phyloP scores from a whole-genome alignment of 768 basidiomycete species.

The Serendipita sp. region DNA sequence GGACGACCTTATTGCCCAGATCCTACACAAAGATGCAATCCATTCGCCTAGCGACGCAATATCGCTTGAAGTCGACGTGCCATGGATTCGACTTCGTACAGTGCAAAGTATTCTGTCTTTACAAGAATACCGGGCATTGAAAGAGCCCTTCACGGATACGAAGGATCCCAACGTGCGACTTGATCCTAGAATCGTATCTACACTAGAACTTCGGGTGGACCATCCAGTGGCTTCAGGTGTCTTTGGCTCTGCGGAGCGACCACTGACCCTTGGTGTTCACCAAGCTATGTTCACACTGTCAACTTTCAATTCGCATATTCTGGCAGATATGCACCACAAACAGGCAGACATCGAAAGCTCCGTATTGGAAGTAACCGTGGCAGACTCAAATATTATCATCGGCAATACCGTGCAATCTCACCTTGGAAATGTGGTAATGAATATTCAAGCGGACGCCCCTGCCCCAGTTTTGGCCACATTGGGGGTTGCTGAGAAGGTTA shows the following conservation, averaged over 20 bases:
- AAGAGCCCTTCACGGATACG: neutral
- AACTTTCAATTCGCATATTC: neutral
- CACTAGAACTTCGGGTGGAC: neutral
- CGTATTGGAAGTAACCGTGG: neutral
- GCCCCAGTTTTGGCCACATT: neutral
- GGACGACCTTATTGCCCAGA: neutral
- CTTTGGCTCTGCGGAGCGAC: neutral
- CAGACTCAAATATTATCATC: neutral
- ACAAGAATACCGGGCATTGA: neutral
- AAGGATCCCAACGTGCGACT: neutral
- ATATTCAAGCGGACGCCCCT: neutral
- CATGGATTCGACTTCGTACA: neutral
- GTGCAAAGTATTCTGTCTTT: slow-evolving; percentile 2
- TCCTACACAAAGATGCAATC: neutral
- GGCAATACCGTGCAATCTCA: neutral
- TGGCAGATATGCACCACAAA: neutral
- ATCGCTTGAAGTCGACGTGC: neutral
- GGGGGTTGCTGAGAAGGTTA: neutral
- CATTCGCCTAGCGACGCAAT: neutral
- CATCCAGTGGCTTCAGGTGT: neutral
- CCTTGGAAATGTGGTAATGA: neutral
- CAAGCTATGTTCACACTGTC: neutral
- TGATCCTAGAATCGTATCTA: slow-evolving; percentile 2
- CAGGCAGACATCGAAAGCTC: neutral
- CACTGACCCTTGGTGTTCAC: neutral